These are phyloP conservation scores for Exserohilum rostratum DNA, from an alignment of 2,329 filamentous ascomycete genomes.

Conservation along the genomic window DNA sequence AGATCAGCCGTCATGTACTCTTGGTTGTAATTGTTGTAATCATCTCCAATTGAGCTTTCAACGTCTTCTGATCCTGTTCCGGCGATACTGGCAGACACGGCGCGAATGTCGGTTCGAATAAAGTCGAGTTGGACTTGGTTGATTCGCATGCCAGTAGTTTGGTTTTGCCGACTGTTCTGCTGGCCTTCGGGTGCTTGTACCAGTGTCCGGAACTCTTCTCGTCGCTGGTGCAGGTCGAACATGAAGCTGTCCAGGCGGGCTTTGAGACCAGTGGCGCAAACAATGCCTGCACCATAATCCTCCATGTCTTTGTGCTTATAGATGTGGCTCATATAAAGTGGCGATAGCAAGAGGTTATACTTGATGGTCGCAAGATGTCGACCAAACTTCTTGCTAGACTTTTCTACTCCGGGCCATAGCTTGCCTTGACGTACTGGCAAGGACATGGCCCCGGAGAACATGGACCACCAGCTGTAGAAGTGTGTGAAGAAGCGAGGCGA, in stretches of 20 bases:
- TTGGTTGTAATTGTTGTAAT: slow-evolving; percentile 60
- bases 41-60: slow-evolving; percentile 68
- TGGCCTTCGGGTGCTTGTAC: slow-evolving; percentile 67
- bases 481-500: slow-evolving; percentile 97
- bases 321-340: slow-evolving; percentile 92
- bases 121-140: slow-evolving; percentile 94
- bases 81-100: slow-evolving; percentile 87
- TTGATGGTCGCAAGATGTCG: slow-evolving; percentile 98
- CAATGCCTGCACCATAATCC: slow-evolving; percentile 76
- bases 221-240: slow-evolving; percentile 91
- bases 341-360: slow-evolving; percentile 90
- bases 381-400: slow-evolving; percentile 98
- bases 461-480: slow-evolving; percentile 97
- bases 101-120: slow-evolving; percentile 87
- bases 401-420: slow-evolving; percentile 90
- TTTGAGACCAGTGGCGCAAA: slow-evolving; percentile 95
- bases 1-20: slow-evolving; percentile 64
- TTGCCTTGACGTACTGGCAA: slow-evolving; percentile 90
- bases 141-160: slow-evolving; percentile 92
- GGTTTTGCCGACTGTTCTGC: slow-evolving; percentile 71
- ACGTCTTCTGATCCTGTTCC: slow-evolving; percentile 80
- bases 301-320: slow-evolving; percentile 98
- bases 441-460: slow-evolving; percentile 94
- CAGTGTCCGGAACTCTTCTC: slow-evolving; percentile 86
- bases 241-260: slow-evolving; percentile 96